phyloP scores from a whole-genome alignment of 1,139 yeast species.

The Pichia inconspicua region DNA sequence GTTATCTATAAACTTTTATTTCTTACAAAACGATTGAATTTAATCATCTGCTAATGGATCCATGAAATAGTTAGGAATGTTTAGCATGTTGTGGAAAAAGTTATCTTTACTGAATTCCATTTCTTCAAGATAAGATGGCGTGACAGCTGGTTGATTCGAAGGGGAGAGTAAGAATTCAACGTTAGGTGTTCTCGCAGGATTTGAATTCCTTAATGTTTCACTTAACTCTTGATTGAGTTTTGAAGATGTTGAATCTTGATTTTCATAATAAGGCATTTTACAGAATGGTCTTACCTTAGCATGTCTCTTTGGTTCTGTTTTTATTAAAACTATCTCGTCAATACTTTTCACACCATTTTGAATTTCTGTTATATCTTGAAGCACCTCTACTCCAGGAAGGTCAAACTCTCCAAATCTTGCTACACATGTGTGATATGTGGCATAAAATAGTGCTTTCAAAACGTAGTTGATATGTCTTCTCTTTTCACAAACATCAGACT shows the following conservation, averaged over 20 bases:
- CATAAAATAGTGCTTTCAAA: constrained; percentile 13
- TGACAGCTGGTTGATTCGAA: background rate
- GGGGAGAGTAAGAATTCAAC: constrained; percentile 10
- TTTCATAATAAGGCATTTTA: constrained; percentile 1
- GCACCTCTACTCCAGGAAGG: constrained; percentile 5
- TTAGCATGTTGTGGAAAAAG: constrained; percentile 24
- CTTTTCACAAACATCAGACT: constrained; percentile 7
- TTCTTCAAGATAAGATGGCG: background rate
- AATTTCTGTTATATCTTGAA: constrained; percentile 6
- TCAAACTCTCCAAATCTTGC: constrained; percentile 6
- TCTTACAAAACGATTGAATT: background rate
- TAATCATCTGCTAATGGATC: constrained; percentile 11
- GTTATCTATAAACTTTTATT: too few species aligned
- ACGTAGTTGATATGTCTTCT: constrained; percentile 15
- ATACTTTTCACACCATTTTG: constrained; percentile 1
- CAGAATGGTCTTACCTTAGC: background rate
- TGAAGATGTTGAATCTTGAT: background rate
- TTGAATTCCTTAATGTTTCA: background rate
- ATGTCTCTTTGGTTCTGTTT: background rate
- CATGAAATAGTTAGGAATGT: constrained; percentile 23
- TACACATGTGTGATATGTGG: constrained; percentile 10
- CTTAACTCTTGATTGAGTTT: background rate
- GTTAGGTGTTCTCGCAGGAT: constrained; percentile 5
- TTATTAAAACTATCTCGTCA: background rate
- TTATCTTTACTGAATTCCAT: constrained; percentile 5